Evolutionary conservation across 2,329 filamentous ascomycete genomes (phyloP), one percentile per base, ranked within the genome.

Genomic region (Annulohypoxylon truncatum): DNA sequence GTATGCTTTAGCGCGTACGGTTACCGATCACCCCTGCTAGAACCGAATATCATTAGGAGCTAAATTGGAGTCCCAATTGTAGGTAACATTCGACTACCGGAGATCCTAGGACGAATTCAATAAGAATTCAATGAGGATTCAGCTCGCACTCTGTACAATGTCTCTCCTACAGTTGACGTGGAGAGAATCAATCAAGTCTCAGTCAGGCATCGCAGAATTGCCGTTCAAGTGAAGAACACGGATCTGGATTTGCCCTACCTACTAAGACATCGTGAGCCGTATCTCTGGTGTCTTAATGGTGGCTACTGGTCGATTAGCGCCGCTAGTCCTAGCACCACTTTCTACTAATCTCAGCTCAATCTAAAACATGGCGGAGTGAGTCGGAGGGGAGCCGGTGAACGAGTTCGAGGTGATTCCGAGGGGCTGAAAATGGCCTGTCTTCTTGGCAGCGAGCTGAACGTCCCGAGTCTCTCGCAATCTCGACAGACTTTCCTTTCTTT

Each of bases 381-480:
- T 52, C 42, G 29, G 44, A 50, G 13, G 31, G 50, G 24, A 47
- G 8, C 29, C 24, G 22, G 29, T 42, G 26, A 29, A 47, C 7
- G 47, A 42, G 20, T 20, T 33, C 35, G 18, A 54, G 31, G 8
- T 13, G 44, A 18, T 15, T 18, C 38, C 18, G 40, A 18, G 38
- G 38, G 55, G 47, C 61, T 61, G 59, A 66, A 65, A 57, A 50
- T n/a, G 15, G 51, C 46, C 44, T 52, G 8, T 22, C 48, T 10
- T 44, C 58, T 66, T 62, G 56, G 61, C 56, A 44, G 12, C 29
- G 18, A 48, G 51, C 52, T 58, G 48, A 61, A 48, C 22, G 50
- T 20, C 28, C 7, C 26, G 58, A 15, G 18, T 20, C 15, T 20
- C 18, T 61, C 22, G 22, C 46, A 64, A 60, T 51, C 28, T 40